phyloP scores from a whole-genome alignment of 768 basidiomycete species.

The Hydnomerulius pinastri region DNA sequence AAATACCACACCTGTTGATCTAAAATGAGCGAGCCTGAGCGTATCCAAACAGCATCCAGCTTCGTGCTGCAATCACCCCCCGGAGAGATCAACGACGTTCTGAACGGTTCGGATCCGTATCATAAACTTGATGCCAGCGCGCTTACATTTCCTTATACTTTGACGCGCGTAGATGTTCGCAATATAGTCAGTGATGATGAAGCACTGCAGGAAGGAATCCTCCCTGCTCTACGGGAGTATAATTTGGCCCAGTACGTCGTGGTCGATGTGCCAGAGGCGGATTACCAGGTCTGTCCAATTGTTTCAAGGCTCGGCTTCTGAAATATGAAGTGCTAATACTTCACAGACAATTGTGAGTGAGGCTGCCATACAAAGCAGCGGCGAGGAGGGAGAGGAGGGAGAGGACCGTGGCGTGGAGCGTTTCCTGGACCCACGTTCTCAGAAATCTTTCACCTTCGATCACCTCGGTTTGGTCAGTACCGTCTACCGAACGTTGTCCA shows the following conservation, averaged over 20 bases:
- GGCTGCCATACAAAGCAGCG: conserved; percentile 49
- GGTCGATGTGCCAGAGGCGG: conserved; percentile 76
- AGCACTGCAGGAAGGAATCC: conserved; percentile 73
- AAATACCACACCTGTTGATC: neutral
- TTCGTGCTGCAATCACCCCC: conserved; percentile 92
- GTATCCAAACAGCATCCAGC: conserved; percentile 69
- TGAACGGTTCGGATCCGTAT: conserved; percentile 64
- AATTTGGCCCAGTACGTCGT: conserved; percentile 87
- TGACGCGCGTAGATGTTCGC: conserved; percentile 70
- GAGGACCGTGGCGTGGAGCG: too few relatives aligned
- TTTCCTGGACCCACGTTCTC: conserved; percentile 83
- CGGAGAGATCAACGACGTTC: conserved; percentile 95
- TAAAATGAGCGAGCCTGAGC: conserved; percentile 59
- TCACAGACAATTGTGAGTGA: conserved; percentile 80
- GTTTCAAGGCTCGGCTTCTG: neutral
- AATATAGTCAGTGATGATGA: conserved; percentile 88
- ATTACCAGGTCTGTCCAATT: conserved; percentile 64
- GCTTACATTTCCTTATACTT: conserved; percentile 5
- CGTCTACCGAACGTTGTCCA: conserved; percentile 10
- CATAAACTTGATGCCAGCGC: conserved; percentile 1
- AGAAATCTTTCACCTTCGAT: conserved; percentile 80
- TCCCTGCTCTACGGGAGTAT: conserved; percentile 79
- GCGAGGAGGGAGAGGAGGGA: too few relatives aligned
- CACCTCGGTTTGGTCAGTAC: conserved; percentile 75
- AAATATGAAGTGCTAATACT: conserved; percentile 3